Conservation (phyloP, 2,329 filamentous ascomycete genomes). For the Ceratocystis alfenasii region DNA sequence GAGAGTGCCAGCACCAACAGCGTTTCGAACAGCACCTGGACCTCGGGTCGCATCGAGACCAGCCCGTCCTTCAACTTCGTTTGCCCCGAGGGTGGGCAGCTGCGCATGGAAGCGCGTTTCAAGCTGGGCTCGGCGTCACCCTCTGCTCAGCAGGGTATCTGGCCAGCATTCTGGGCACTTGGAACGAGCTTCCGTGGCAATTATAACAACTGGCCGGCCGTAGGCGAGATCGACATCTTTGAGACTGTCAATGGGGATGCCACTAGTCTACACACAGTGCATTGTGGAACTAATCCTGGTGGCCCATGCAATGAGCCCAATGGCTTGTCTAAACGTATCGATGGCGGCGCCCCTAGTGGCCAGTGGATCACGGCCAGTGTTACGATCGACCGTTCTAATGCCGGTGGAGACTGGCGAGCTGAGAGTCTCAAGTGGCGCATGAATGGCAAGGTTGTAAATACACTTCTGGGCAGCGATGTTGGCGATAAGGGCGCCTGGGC, state of each 20-base stretch:
- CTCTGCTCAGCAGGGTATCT: constrained; percentile 32
- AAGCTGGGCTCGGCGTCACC: constrained; percentile 29
- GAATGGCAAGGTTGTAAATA: constrained; percentile 28
- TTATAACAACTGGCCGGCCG: constrained; percentile 33
- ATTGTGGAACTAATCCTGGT: constrained; percentile 33
- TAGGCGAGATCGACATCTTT: constrained; percentile 37
- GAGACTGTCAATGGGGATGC: constrained; percentile 33
- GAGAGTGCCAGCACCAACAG: neutral
- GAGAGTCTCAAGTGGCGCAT: constrained; percentile 31
- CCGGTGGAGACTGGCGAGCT: constrained; percentile 24
- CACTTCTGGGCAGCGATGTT: constrained; percentile 27
- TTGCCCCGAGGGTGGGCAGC: constrained; percentile 28
- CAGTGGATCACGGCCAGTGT: constrained; percentile 30
- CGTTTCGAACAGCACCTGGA: constrained; percentile 31
- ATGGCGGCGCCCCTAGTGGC: constrained; percentile 26
- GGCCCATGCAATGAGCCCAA: constrained; percentile 35
- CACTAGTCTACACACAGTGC: constrained; percentile 31
- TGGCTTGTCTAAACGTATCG: constrained; percentile 27
- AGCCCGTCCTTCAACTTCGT: constrained; percentile 29
- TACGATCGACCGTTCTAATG: constrained; percentile 29
- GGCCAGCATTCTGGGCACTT: constrained; percentile 39
- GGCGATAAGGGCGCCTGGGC: constrained; percentile 28
- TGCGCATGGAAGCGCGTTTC: constrained; percentile 33
- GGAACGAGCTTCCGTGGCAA: constrained; percentile 32
- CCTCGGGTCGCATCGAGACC: constrained; percentile 36